Conservation (phyloP, 2,329 filamentous ascomycete species). For the Boeremia lycopersici region DNA sequence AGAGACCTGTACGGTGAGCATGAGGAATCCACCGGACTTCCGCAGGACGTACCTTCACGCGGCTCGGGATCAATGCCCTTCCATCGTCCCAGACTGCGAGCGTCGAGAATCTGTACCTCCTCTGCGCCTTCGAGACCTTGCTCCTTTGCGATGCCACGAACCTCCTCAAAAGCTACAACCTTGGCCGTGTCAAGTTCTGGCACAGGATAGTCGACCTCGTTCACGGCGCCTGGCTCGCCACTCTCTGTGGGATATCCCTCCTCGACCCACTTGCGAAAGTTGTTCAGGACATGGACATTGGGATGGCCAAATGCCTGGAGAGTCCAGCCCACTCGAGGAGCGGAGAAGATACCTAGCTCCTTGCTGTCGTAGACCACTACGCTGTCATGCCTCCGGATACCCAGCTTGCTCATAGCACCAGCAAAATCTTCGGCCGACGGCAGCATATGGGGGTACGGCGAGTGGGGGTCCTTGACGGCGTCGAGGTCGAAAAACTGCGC, state of each 20-base stretch:
- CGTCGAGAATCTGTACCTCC: conserved; percentile 87
- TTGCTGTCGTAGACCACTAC: conserved; percentile 94
- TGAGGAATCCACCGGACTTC: background rate
- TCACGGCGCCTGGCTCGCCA: conserved; percentile 65
- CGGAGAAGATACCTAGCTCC: conserved; percentile 92
- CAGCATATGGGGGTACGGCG: conserved; percentile 95
- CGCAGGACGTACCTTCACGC: conserved; percentile 64
- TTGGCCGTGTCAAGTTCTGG: conserved; percentile 60
- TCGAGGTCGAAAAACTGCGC: conserved; percentile 97
- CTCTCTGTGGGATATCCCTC: conserved; percentile 81
- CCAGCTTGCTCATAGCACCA: conserved; percentile 84
- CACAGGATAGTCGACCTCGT: conserved; percentile 50
- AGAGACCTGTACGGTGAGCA: conserved; percentile 55
- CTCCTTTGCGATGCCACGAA: conserved; percentile 77
- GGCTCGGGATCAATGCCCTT: conserved; percentile 85
- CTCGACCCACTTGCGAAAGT: conserved; percentile 93
- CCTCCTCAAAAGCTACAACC: conserved; percentile 81
- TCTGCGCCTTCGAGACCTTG: conserved; percentile 82
- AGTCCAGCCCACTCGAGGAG: conserved; percentile 93
- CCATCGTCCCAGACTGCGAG: conserved; percentile 79
- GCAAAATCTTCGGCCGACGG: conserved; percentile 81
- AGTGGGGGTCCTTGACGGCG: conserved; percentile 83
- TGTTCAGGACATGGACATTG: conserved; percentile 89
- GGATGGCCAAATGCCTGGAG: conserved; percentile 87
- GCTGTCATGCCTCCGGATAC: conserved; percentile 84